Conservation (phyloP, 805 yeast species). For the Nematodospora valgi region DNA sequence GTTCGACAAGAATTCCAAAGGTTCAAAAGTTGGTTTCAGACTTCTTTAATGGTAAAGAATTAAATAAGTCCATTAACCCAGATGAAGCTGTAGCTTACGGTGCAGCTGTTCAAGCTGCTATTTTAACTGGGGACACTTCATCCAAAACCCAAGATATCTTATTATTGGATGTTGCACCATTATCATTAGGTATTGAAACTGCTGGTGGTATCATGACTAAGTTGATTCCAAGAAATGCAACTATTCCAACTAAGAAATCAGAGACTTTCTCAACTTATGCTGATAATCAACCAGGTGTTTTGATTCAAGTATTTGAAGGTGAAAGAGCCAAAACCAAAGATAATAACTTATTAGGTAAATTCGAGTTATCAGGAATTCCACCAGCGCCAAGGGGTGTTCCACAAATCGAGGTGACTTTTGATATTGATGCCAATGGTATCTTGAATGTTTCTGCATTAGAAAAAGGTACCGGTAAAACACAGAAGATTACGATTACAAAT, state of each 20-base stretch:
- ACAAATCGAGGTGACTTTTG: constrained; percentile 87
- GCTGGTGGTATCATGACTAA: constrained; percentile 98
- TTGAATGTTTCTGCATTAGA: constrained; percentile 84
- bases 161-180: constrained; percentile 88
- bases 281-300: constrained; percentile 93
- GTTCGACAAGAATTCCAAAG: constrained; percentile 99
- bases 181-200: constrained; percentile 94
- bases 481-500: constrained; percentile 86
- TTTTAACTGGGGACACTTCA: constrained; percentile 78
- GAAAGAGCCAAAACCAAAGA: constrained; percentile 94
- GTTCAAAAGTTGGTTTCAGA: constrained; percentile 90
- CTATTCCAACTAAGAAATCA: constrained; percentile 93
- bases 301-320: constrained; percentile 94
- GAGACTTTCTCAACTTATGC: constrained; percentile 95
- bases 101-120: constrained; percentile 99
- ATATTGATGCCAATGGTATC: constrained; percentile 83
- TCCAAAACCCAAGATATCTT: constrained; percentile 48
- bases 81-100: constrained; percentile 99
- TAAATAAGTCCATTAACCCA: constrained; percentile 96
- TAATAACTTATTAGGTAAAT: constrained; percentile 85
- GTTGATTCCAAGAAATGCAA: constrained; percentile 89
- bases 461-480: constrained; percentile 91
- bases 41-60: constrained; percentile 91
- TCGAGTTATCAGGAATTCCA: constrained; percentile 82
- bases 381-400: constrained; percentile 93